Base-by-base conservation (phyloP, 768 basidiomycete species). In the Russula virescens region DNA sequence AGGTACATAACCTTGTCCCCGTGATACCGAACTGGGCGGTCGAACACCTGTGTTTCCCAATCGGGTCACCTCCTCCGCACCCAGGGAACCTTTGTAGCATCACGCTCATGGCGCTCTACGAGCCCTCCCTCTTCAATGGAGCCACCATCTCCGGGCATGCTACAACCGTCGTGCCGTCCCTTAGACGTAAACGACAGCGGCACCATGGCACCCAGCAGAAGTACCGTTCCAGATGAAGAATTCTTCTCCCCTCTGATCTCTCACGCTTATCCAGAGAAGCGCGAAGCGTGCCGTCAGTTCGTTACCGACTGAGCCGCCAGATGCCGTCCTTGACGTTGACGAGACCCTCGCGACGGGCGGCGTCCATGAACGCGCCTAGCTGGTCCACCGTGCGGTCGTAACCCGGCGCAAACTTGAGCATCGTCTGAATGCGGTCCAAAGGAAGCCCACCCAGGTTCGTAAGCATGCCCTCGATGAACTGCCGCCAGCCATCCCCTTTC, bases 401-500 rank as follows among this genome's bases (percentile, higher is more conserved):
- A 5, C 84, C 86, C 5, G 88, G 89, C 11, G 89, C 90, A 69
- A 91, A 85, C 71, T 83, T 86, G 63, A 97, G 79, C 89, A 94
- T 94, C 2, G 81, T 78, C 71, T 97, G 94, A 69, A 97, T 93
- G n/a, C 89, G 82, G 63, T 91, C 88, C 48, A 91, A 69, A 2
- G 88, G 81, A 18, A 94, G 78, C 2, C 83, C 72, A 11, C 89
- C 89, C 48, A 98, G 77, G 71, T 94, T 95, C 58, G 85, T 93
- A 61, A 97, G 85, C 88, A 94, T 93, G 31, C 90, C 92, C 74
- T 91, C 87, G 63, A 95, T 89, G 74, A 88, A 95, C 89, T 63
- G 26, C n/a, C 61, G 16, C 21, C 16, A 23, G 18, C 2, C 52
- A 14, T 9, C 8, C 31, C 62, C 67, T n/a, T 18, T 46, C 40